Evolutionary conservation across 352 stramenopile genomes (phyloP).

Genomic region (Blastocystis sp.): DNA sequence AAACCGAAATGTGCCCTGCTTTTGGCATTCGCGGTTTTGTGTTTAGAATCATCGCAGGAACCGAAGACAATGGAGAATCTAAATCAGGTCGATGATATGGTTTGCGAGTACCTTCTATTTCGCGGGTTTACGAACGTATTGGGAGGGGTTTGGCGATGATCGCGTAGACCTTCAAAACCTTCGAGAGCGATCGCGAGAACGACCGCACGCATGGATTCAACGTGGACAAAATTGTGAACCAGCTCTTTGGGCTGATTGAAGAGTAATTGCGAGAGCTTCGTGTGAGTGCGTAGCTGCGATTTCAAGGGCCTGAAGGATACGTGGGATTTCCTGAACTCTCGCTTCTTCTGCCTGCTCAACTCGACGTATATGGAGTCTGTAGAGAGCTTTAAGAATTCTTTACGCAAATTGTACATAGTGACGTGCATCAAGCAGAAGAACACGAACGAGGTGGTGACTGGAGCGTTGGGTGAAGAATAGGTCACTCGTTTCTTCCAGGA

Average conservation of each 20-base stretch:
- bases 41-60: too few relatives aligned
- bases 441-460: neutral
- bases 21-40: too few relatives aligned
- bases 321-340: conserved; percentile 58
- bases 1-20: too few relatives aligned
- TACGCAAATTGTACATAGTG: conserved; percentile 49
- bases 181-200: conserved; percentile 46
- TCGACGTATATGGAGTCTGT: conserved; percentile 46
- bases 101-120: conserved; percentile 61
- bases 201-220: conserved; percentile 60
- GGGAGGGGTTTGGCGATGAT: neutral
- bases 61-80: conserved; percentile 38
- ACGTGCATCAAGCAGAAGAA: conserved; percentile 11
- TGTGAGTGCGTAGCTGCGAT: conserved; percentile 26
- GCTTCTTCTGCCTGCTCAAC: conserved; percentile 54
- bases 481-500: conserved; percentile 26
- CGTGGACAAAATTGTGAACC: conserved; percentile 43
- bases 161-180: conserved; percentile 56
- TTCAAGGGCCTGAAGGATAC: conserved; percentile 42
- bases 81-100: conserved; percentile 67
- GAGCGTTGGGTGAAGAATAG: neutral
- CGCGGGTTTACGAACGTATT: conserved; percentile 60
- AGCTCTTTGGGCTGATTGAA: conserved; percentile 47
- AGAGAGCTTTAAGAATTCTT: conserved; percentile 15
- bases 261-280: neutral